Evolutionary conservation across 192 early-diverging fungal genomes (phyloP), one percentile per base, ranked within the genome.

Genomic region (Umbelopsis isabellina): DNA sequence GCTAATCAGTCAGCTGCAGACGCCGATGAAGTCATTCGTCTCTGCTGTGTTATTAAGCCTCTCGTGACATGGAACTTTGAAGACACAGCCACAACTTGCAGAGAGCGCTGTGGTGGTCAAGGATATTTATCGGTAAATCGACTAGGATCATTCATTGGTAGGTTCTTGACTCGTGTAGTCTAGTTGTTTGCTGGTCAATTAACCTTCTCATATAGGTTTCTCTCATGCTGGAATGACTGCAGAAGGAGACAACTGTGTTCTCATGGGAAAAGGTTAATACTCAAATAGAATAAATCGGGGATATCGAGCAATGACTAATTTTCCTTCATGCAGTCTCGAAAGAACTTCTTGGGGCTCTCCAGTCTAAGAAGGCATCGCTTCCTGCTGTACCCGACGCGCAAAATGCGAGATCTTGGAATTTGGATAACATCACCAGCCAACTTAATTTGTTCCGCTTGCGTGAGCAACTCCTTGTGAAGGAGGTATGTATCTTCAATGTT

Each of bases 21-120:
- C 69, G 84, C 78, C 35, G 79, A 79, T 1, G 88, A 91, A 70
- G 83, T 93, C 30, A 85, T 91, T 25, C 82, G 89, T 21, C 82
- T 91, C 16, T 89, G 87, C 75, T 93, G 91, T 71, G 89, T 91
- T 8, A 91, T 93, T 80, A 93, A 93, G 78, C 90, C 90, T 6
- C 77, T 92, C 9, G 75, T 92, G 3, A 85, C 87, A 45, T 92
- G 91, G 91, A 89, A 91, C 73, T 82, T 78, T 76, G 91, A 93
- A 75, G 76, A 84, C 16, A 83, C 83, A 15, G 90, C 88, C 70
- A 87, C 88, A 11, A 88, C 85, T 23, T 85, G 84, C 69, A 85
- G 91, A 50, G 91, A 93, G 71, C 81, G 91, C 49, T 91, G 90
- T 71, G 91, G 91, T 65, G 89, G 91, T 13, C 87, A 89, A 76